These are phyloP conservation scores for Yarrowia sp. DNA, from an alignment of 805 yeast species.

Conservation along the genomic window DNA sequence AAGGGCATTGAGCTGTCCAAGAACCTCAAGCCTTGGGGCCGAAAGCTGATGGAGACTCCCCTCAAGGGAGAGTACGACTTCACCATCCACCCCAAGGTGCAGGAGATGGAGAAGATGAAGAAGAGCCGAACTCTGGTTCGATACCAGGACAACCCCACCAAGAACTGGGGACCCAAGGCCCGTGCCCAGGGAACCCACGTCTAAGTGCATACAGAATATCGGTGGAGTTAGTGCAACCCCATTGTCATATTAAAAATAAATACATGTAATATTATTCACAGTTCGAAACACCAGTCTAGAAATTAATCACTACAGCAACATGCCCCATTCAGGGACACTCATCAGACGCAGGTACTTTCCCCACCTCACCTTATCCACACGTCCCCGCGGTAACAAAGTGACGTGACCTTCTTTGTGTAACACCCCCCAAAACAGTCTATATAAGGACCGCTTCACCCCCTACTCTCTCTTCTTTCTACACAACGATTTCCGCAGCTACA, in stretches of 20 bases:
- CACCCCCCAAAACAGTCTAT: not conserved
- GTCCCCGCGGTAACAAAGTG: not conserved
- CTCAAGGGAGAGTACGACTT: conserved; percentile 41
- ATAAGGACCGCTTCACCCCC: not conserved
- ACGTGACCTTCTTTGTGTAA: conserved; percentile 6
- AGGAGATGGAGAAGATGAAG: conserved; percentile 58
- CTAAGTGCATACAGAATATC: not conserved
- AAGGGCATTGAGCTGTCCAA: not conserved
- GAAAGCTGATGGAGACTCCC: conserved; percentile 21
- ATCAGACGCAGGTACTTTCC: not conserved
- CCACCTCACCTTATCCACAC: conserved; percentile 1
- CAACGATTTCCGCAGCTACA: conserved; percentile 23
- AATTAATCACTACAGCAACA: not conserved
- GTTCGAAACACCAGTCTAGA: too few species aligned
- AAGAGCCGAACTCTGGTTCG: conserved; percentile 71
- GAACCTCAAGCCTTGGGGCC: conserved; percentile 22
- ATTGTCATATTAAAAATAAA: not conserved
- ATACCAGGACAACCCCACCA: conserved; percentile 88
- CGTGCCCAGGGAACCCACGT: conserved; percentile 39
- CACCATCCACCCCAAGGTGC: conserved; percentile 55
- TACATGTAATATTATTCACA: conserved; percentile 5
- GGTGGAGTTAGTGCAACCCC: conserved; percentile 18
- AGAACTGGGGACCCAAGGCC: conserved; percentile 97
- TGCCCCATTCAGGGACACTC: not conserved
- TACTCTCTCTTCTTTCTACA: not conserved